A percentile compares a stretch with the other conserved stretches of the same genome.
Evolutionary conservation across 2,329 filamentous ascomycete species (phyloP).

Genomic region (Apiospora kogelbergensis): DNA sequence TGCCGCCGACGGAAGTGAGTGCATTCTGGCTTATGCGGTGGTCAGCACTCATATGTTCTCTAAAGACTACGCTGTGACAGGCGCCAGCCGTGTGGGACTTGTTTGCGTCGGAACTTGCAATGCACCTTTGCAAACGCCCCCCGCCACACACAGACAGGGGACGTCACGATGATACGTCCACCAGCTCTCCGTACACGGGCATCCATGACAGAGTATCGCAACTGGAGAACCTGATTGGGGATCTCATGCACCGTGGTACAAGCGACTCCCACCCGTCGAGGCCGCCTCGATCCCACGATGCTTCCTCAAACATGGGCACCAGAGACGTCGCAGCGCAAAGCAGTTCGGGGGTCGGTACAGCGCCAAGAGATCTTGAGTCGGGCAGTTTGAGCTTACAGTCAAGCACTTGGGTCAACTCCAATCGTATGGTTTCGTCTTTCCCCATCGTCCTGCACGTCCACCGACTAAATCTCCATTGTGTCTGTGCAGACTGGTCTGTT

Average conservation of each 20-base stretch:
- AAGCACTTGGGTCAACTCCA: neutral
- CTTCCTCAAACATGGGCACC: neutral
- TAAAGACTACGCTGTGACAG: constrained; percentile 21
- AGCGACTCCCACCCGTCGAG: neutral
- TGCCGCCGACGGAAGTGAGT: constrained; percentile 23
- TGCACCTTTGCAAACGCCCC: neutral
- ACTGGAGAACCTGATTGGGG: neutral
- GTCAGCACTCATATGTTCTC: neutral
- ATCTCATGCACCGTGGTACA: neutral
- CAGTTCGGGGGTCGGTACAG: neutral
- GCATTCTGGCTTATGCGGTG: neutral
- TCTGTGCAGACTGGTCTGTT: neutral
- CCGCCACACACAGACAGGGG: neutral
- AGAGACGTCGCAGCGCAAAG: too few relatives aligned
- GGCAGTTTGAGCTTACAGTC: neutral
- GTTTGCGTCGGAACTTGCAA: constrained; percentile 13
- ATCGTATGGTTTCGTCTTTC: neutral
- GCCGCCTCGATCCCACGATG: neutral
- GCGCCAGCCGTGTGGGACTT: constrained; percentile 21
- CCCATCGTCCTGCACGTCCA: neutral
- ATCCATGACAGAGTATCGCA: neutral
- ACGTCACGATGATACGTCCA: neutral
- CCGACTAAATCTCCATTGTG: neutral
- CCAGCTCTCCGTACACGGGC: neutral
- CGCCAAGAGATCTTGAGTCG: neutral